phyloP scores from a whole-genome alignment of 2,329 filamentous ascomycete genomes.

The Cryphonectria carpinicola region DNA sequence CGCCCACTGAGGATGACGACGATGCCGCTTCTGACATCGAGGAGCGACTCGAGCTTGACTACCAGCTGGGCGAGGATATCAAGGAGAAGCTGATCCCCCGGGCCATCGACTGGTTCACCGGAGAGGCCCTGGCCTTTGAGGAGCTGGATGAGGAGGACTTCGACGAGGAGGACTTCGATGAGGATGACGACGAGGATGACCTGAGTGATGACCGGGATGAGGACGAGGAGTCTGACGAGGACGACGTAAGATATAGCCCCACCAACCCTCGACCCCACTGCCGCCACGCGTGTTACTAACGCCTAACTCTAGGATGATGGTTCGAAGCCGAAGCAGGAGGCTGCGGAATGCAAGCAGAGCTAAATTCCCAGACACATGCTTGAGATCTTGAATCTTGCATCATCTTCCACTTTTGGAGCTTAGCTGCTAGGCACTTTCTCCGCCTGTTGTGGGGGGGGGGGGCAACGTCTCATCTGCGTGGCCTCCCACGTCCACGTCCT shows the following conservation, averaged over 20 bases:
- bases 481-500: constrained; percentile 12
- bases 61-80: constrained; percentile 98
- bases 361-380: constrained; percentile 49
- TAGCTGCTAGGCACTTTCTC: constrained; percentile 20
- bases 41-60: constrained; percentile 96
- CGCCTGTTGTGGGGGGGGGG: constrained; percentile 11
- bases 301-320: constrained; percentile 71
- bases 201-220: constrained; percentile 84
- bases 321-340: constrained; percentile 90
- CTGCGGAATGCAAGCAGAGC: constrained; percentile 95
- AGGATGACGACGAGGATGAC: constrained; percentile 92
- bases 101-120: constrained; percentile 99
- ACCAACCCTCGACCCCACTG: constrained; percentile 16
- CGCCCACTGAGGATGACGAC: constrained; percentile 73
- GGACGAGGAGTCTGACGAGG: constrained; percentile 73
- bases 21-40: constrained; percentile 89
- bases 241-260: constrained; percentile 62
- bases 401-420: constrained; percentile 10
- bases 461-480: constrained; percentile 18
- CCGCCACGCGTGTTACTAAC: constrained; percentile 31
- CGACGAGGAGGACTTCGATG: constrained; percentile 81
- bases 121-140: constrained; percentile 95
- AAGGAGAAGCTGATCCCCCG: constrained; percentile 99
- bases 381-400: constrained; percentile 27
- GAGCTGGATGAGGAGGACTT: constrained; percentile 84